A percentile compares a stretch with the other conserved stretches of the same genome.
Evolutionary conservation across 106 monocot genomes (phyloP).

Genomic region (Ottelia alismoides): DNA sequence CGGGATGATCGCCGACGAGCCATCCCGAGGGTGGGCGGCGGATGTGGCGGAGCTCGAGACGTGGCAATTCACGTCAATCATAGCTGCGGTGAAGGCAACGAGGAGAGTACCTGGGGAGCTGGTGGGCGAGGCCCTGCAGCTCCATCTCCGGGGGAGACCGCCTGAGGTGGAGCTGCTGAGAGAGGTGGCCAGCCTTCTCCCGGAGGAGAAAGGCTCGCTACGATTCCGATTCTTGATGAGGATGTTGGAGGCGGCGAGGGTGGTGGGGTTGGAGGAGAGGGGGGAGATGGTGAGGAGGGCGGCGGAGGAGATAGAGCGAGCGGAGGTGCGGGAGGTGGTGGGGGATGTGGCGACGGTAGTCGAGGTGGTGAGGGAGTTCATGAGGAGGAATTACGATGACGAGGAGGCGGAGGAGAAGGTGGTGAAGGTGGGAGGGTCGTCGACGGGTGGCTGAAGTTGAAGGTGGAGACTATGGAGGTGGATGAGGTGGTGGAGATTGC

Average conservation of each 20-base stretch:
- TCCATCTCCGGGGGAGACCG: constrained; percentile 46
- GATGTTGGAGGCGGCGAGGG: constrained; percentile 51
- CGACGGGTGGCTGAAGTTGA: constrained; percentile 52
- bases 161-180: constrained; percentile 36
- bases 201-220: constrained; percentile 42
- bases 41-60: constrained; percentile 52
- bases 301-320: constrained; percentile 59
- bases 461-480: constrained; percentile 52
- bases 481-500: constrained; percentile 54
- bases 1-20: too few relatives aligned
- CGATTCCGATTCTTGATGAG: constrained; percentile 49
- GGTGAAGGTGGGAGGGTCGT: constrained; percentile 44
- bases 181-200: constrained; percentile 48
- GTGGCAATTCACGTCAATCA: constrained; percentile 62
- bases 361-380: constrained; percentile 40
- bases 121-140: constrained; percentile 42
- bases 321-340: constrained; percentile 40
- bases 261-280: constrained; percentile 31
- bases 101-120: constrained; percentile 26
- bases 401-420: constrained; percentile 45
- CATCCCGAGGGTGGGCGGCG: constrained; percentile 66
- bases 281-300: constrained; percentile 37
- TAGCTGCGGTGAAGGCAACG: constrained; percentile 52
- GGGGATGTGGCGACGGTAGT: constrained; percentile 27
- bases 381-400: constrained; percentile 39